Base-by-base conservation (phyloP, 1,284 basidiomycete species). In the Ustilago hordei region DNA sequence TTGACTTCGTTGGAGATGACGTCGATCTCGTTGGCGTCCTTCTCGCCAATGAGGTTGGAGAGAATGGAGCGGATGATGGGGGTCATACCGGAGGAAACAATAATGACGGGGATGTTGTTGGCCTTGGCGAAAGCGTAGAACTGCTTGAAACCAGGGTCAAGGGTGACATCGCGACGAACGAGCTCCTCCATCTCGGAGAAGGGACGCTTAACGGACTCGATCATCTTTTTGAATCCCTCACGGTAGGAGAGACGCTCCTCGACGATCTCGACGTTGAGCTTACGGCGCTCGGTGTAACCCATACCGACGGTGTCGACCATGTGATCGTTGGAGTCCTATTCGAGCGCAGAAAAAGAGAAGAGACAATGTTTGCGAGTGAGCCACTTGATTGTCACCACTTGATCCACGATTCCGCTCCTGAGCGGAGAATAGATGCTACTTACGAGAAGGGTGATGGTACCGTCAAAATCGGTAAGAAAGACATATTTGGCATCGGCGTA, bases 61-160 rank as follows among this genome's bases (percentile, higher is more conserved):
- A 85, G 80, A 48, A 85, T 85, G 68, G 69, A 64, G 17, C 84
- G 84, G 60, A 85, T 81, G 75, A 85, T 85, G 57, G 84, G 84
- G 9, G 72, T 78, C 84, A 85, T 85, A 55, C 84, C 84, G 28
- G 82, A 84, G 34, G 83, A 85, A 43, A 85, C 83, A 36, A 85
- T 79, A 61, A 85, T 80, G 68, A 85, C 80, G 55, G 84, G 84
- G 53, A 85, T 80, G 69, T 85, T 74, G 79, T 83, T 69, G 55
- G 68, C 72, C 71, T 85, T 85, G 45, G 82, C 82, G 53, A 78
- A 85, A 34, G 79, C 77, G 69, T 85, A 81, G 78, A 85, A 85
- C 45, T 83, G 82, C 69, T 85, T 85, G 84, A 85, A 85, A 28
- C 81, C 81, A n/a, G 84, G 84, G 77, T 85, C 84, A 35, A 85